Conservation (phyloP, 2,329 filamentous ascomycete species). For the Hypoxylon sp. region DNA sequence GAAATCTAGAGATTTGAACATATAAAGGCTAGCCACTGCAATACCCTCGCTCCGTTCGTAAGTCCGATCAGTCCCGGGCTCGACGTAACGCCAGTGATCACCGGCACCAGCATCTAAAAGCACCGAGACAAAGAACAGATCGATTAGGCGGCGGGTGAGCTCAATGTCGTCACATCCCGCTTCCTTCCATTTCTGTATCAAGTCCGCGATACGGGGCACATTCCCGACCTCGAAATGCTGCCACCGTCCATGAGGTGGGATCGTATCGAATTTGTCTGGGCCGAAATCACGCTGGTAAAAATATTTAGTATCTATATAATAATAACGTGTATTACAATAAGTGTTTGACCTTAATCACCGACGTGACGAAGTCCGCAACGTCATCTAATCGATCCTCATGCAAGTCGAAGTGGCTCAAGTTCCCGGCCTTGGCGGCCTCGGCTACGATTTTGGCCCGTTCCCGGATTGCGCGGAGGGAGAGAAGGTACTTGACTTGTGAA, state of each 20-base stretch:
- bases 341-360: constrained; percentile 17
- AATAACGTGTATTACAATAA: not conserved
- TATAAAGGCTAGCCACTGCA: constrained; percentile 25
- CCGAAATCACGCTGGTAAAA: constrained; percentile 67
- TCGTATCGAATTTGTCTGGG: constrained; percentile 67
- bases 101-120: constrained; percentile 26
- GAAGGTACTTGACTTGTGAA: constrained; percentile 19
- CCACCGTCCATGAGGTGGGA: constrained; percentile 89
- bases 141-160: constrained; percentile 80
- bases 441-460: constrained; percentile 17
- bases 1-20: constrained; percentile 21
- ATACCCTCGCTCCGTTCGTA: constrained; percentile 32
- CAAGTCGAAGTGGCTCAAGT: constrained; percentile 20
- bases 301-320: not conserved
- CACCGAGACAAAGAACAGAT: constrained; percentile 73
- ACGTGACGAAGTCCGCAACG: constrained; percentile 28
- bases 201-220: constrained; percentile 53
- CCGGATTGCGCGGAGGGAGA: constrained; percentile 8
- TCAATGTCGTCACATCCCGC: constrained; percentile 78
- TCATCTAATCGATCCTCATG: constrained; percentile 13
- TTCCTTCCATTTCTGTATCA: constrained; percentile 65
- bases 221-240: constrained; percentile 89
- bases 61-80: constrained; percentile 12
- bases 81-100: constrained; percentile 23
- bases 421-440: constrained; percentile 15